These are phyloP conservation scores for Xylariales sp. DNA, from an alignment of 2,329 filamentous ascomycete species.

Conservation along the genomic window DNA sequence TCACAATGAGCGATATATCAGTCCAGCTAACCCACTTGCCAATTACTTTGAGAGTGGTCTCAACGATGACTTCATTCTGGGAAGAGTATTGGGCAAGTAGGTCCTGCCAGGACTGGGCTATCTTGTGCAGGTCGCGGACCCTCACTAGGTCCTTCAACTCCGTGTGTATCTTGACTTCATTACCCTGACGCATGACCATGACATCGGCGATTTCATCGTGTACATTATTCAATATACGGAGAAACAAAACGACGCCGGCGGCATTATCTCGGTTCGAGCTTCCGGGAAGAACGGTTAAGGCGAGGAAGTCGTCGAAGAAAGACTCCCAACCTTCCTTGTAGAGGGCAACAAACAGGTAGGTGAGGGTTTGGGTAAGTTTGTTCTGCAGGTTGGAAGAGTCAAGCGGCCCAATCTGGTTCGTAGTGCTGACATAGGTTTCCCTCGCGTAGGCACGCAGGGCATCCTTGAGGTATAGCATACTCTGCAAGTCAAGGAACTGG, in stretches of 20 bases:
- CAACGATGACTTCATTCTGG: conserved; percentile 68
- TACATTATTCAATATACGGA: conserved; percentile 82
- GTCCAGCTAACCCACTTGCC: conserved; percentile 99
- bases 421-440: conserved; percentile 67
- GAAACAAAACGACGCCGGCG: conserved; percentile 76
- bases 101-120: conserved; percentile 87
- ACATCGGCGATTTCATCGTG: conserved; percentile 98
- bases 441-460: conserved; percentile 77
- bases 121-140: conserved; percentile 80
- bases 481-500: conserved; percentile 68
- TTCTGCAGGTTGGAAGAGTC: conserved; percentile 84
- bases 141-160: conserved; percentile 89
- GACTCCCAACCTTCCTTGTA: conserved; percentile 83
- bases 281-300: conserved; percentile 62
- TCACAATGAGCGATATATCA: conserved; percentile 90
- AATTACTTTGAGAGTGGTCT: conserved; percentile 86
- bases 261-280: conserved; percentile 63
- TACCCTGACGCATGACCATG: conserved; percentile 71
- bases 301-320: conserved; percentile 87
- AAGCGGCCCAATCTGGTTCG: conserved; percentile 48
- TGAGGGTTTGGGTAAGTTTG: conserved; percentile 94
- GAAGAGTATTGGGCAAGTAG: conserved; percentile 74
- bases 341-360: conserved; percentile 83
- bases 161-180: conserved; percentile 80
- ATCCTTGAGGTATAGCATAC: conserved; percentile 72